Conservation (phyloP, 1,139 yeast genomes). For the Protomyces macrosporus region DNA sequence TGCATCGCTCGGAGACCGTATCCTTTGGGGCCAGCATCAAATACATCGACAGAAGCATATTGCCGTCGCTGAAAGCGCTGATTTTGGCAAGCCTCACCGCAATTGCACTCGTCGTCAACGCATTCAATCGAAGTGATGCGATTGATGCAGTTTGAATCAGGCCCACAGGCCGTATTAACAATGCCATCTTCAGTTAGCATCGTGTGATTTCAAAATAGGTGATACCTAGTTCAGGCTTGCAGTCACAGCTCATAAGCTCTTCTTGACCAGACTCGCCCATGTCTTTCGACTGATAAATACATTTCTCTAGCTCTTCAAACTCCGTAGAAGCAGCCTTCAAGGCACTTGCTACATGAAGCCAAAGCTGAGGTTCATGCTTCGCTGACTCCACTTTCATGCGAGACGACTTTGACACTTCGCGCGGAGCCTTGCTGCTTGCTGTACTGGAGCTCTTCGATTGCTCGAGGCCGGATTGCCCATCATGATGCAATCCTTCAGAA, state of each 20-base stretch:
- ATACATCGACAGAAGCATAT: constrained; percentile 68
- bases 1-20: constrained; percentile 75
- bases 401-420: too few species aligned
- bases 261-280: constrained; percentile 66
- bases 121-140: constrained; percentile 90
- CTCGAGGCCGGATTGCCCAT: too few species aligned
- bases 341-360: constrained; percentile 50
- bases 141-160: constrained; percentile 84
- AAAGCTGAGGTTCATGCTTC: constrained; percentile 38
- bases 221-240: constrained; percentile 50
- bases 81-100: constrained; percentile 78
- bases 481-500: too few species aligned
- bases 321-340: constrained; percentile 64
- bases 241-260: constrained; percentile 87
- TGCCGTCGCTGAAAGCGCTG: constrained; percentile 76
- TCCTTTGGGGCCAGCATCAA: constrained; percentile 78
- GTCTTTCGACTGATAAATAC: constrained; percentile 55
- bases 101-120: constrained; percentile 60
- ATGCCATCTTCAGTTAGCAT: constrained; percentile 28
- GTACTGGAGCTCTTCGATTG: too few species aligned
- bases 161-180: constrained; percentile 72
- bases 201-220: not conserved
- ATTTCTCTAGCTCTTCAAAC: constrained; percentile 53
- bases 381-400: not conserved
- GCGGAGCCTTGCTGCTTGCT: too few species aligned